Percentiles rank a stretch among this genome's conserved stretches.
phyloP scores from a whole-genome alignment of 2,329 filamentous ascomycete species.

The Botrytis fragariae region DNA sequence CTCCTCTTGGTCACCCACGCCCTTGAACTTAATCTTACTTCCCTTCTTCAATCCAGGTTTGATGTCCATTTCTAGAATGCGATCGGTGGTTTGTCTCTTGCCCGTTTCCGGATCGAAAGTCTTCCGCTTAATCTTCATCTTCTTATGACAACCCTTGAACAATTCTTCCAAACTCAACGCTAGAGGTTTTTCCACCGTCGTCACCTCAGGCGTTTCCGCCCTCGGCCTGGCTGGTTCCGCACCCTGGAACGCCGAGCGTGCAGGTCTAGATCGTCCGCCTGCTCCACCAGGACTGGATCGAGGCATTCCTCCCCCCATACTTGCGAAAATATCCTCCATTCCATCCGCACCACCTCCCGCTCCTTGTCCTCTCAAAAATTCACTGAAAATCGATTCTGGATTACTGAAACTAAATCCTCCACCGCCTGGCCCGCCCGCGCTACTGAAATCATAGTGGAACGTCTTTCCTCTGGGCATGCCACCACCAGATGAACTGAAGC shows the following conservation, averaged over 20 bases:
- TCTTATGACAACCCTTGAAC: conserved; percentile 84
- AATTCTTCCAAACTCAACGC: conserved; percentile 84
- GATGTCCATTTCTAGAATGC: conserved; percentile 90
- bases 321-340: conserved; percentile 53
- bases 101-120: conserved; percentile 77
- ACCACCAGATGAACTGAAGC: conserved; percentile 44
- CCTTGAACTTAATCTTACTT: conserved; percentile 96
- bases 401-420: conserved; percentile 79
- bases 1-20: conserved; percentile 96
- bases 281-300: conserved; percentile 47
- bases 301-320: conserved; percentile 24
- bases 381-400: conserved; percentile 78
- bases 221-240: conserved; percentile 41
- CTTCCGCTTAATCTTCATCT: conserved; percentile 98
- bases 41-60: conserved; percentile 95
- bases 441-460: conserved; percentile 51
- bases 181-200: conserved; percentile 82
- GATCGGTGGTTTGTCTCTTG: conserved; percentile 82
- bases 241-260: conserved; percentile 38
- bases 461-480: conserved; percentile 50
- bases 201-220: conserved; percentile 74
- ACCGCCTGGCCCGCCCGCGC: conserved; percentile 45
- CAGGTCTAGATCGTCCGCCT: conserved; percentile 45
- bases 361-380: conserved; percentile 67
- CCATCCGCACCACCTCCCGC: conserved; percentile 44